Conservation (phyloP, 2,329 filamentous ascomycete genomes). For the Paraphoma chrysanthemicola region DNA sequence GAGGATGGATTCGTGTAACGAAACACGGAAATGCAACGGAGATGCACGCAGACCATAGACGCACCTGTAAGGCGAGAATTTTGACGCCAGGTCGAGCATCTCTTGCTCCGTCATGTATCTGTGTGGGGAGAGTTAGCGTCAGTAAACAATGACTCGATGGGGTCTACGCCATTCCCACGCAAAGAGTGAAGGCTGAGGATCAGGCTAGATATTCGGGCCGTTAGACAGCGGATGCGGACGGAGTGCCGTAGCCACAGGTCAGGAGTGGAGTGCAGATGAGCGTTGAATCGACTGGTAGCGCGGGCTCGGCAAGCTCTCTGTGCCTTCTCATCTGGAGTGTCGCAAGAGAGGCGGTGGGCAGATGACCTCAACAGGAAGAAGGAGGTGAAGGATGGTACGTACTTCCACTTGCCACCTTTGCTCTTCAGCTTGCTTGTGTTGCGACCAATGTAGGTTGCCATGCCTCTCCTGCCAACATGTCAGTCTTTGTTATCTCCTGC, state of each 20-base stretch:
- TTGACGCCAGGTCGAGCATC: conserved; percentile 82
- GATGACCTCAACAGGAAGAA: neutral
- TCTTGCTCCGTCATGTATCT: conserved; percentile 90
- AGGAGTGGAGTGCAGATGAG: no score
- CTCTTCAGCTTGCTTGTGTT: conserved; percentile 85
- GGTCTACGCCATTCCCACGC: neutral
- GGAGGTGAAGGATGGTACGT: conserved; percentile 8
- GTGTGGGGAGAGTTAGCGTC: neutral
- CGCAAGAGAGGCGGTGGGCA: no score
- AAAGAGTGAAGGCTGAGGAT: neutral
- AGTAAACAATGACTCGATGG: neutral
- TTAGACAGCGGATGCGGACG: no score
- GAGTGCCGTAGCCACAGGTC: no score
- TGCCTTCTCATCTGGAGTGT: no score
- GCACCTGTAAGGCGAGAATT: conserved; percentile 81
- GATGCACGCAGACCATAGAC: conserved; percentile 49
- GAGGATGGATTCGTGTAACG: neutral
- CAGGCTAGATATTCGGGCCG: no score
- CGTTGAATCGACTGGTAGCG: no score
- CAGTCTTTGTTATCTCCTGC: neutral
- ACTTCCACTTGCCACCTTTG: conserved; percentile 87
- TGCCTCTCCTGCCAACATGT: conserved; percentile 66
- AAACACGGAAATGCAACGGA: conserved; percentile 7
- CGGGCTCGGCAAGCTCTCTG: no score
- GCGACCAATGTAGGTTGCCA: conserved; percentile 84